Evolutionary conservation across 2,329 filamentous ascomycete genomes (phyloP), one percentile per base, ranked within the genome.

Genomic region (Lasiodiplodia theobromae): DNA sequence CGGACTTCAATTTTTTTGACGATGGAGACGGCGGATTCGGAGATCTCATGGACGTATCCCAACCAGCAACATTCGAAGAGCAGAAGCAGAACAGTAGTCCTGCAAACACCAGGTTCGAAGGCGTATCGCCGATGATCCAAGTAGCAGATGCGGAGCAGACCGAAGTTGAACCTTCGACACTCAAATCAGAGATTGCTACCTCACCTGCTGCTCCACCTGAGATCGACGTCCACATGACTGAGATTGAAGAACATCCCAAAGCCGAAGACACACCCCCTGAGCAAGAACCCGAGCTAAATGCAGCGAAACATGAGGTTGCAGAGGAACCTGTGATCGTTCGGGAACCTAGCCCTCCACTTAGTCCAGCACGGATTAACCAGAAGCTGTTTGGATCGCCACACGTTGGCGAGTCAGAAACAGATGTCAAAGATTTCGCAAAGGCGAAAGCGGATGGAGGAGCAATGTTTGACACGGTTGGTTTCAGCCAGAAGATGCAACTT

Each of bases 1-100:
- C 89, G 6, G 92, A 96, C 75, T 95, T 95, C 76, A 92, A 87
- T 76, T 95, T 94, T 77, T 95, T 95, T 72, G 92, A 95, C 73
- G 89, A 91, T 70, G 85, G 84, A 2, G 82, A 81, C 57, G 81
- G 77, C n/a, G 77, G 78, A 34, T 71, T 76, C 25, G 68, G 51
- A 34, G 74, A 77, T 28, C 78, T 80, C 75, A 56, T 74, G 18
- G 77, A 78, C 60, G 75, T 73, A 11, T 70, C 66, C 14, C 56
- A 62, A 14, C 66, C 64, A n/a, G 52, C 57, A 73, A 18, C 38
- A 21, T 67, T 62, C 23, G 66, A 68, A 10, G 54, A 70, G 4
- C 47, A 70, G 2, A 68, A 73, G 44, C 34, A 56, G 21, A 72
- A 77, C 11, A 70, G 34, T 16, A 73, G 71, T 23, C 62, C 70